Base-by-base conservation (phyloP, 371 early-diverging fungal species). In the Mucor velutinosus region DNA sequence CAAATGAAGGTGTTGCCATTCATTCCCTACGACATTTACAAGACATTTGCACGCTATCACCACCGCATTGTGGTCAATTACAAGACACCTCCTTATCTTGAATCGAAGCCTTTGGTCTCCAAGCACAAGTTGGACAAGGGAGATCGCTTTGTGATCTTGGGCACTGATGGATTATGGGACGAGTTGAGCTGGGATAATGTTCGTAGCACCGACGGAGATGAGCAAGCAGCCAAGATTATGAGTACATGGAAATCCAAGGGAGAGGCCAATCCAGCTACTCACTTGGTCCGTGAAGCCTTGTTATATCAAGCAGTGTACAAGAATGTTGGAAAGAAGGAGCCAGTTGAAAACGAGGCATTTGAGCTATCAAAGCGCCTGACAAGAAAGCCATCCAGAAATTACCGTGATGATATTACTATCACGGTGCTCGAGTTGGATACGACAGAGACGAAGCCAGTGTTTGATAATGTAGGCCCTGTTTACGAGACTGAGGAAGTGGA, bases 81-180 rank as follows among this genome's bases (percentile, higher is more conserved):
- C 69, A 71, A 72, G 4, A 93, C 97, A 7, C 99, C 99, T 39
- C 99, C 99, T 0, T 98, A 98, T 63, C 89, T 98, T 17, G 93
- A 94, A 6, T 97, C 98, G 4, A 87, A 87, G 32, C 98, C 99
- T 0, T 92, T 92, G 25, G 89, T 95, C 1, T 82, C 87, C 19
- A 76, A 90, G 65, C 91, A 94, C 77, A 74, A 83, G 55, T 69
- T 92, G 41, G 67, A 78, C 71, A 75, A 82, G 27, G 76, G 78
- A n/a, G 97, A 97, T 78, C 75, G 82, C 59, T 96, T 92, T 76
- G 70, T 97, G 51, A 92, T 98, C 1, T 76, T 99, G 51, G 98
- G 95, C 5, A 92, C 96, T 0, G 99, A 99, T 78, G 99, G 99
- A 4, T 79, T 99, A 2, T 97, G 94, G 90, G 98, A 97, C 68